phyloP scores from a whole-genome alignment of 192 early-diverging fungal species.

The Oehlia diaphana region DNA sequence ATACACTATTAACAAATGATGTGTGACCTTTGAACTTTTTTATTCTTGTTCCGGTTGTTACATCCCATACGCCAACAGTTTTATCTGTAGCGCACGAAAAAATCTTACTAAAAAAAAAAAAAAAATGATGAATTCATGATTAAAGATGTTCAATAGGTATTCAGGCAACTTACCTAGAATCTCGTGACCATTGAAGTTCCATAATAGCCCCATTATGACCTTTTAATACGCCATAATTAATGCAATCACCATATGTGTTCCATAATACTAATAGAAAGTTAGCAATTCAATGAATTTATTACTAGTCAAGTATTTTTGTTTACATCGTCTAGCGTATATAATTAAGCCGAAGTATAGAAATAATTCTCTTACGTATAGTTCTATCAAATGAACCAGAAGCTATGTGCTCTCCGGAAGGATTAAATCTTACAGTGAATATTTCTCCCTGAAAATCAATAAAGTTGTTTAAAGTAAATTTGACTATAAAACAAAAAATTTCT shows the following conservation, averaged over 20 bases:
- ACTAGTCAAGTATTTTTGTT: too few relatives aligned
- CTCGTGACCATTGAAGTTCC: constrained; percentile 90
- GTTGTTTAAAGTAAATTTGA: constrained; percentile 29
- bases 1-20: constrained; percentile 78
- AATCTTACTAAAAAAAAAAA: constrained; percentile 54
- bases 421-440: constrained; percentile 83
- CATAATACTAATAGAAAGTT: constrained; percentile 67
- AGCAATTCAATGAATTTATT: not conserved
- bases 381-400: constrained; percentile 83
- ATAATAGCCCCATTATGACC: constrained; percentile 85
- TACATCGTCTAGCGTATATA: too few relatives aligned
- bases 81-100: constrained; percentile 85
- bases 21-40: constrained; percentile 81
- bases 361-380: constrained; percentile 66
- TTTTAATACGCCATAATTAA: constrained; percentile 84
- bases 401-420: constrained; percentile 77
- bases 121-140: not conserved
- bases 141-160: not conserved
- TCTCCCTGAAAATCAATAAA: constrained; percentile 59
- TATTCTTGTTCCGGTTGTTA: constrained; percentile 76
- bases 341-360: not conserved
- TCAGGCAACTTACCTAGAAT: constrained; percentile 54
- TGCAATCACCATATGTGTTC: constrained; percentile 89
- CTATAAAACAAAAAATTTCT: constrained; percentile 24
- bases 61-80: constrained; percentile 82